These are phyloP conservation scores for Esteya vermicola DNA, from an alignment of 2,329 filamentous ascomycete genomes.

Conservation along the genomic window DNA sequence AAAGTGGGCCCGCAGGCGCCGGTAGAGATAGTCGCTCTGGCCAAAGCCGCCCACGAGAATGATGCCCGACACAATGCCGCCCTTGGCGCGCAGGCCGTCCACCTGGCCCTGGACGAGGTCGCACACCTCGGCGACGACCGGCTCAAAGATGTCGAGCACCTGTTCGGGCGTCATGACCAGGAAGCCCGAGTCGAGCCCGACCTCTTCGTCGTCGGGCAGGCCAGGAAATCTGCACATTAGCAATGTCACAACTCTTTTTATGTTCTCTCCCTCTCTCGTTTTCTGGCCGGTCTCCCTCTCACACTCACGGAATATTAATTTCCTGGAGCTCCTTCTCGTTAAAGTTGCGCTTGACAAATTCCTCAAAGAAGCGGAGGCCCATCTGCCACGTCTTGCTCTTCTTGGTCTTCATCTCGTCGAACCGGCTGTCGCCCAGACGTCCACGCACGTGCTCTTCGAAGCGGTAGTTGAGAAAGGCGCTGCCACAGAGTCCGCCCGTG, in stretches of 20 bases:
- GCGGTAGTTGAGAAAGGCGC: conserved; percentile 65
- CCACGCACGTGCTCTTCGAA: conserved; percentile 64
- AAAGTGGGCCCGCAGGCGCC: conserved; percentile 56
- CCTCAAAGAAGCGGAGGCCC: conserved; percentile 67
- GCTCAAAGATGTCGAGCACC: conserved; percentile 61
- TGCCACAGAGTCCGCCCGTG: conserved; percentile 64
- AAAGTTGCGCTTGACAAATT: conserved; percentile 75
- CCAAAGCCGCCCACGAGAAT: conserved; percentile 73
- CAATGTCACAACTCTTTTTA: no score
- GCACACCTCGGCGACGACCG: conserved; percentile 56
- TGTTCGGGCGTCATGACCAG: conserved; percentile 55
- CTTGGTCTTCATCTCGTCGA: conserved; percentile 63
- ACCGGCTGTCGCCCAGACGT: conserved; percentile 51
- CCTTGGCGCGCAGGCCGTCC: conserved; percentile 44
- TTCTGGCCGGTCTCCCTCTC: background rate
- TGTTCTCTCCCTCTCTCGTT: background rate
- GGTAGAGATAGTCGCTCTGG: conserved; percentile 64
- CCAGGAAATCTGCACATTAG: conserved; percentile 50
- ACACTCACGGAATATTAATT: conserved; percentile 55
- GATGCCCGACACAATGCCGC: conserved; percentile 55
- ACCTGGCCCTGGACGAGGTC: conserved; percentile 56
- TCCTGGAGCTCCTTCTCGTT: conserved; percentile 65
- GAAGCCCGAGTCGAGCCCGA: conserved; percentile 62
- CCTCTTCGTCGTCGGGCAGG: conserved; percentile 60
- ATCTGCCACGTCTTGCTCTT: conserved; percentile 70